These are phyloP conservation scores for Eutypa lata DNA, from an alignment of 2,329 filamentous ascomycete species.

Conservation along the genomic window DNA sequence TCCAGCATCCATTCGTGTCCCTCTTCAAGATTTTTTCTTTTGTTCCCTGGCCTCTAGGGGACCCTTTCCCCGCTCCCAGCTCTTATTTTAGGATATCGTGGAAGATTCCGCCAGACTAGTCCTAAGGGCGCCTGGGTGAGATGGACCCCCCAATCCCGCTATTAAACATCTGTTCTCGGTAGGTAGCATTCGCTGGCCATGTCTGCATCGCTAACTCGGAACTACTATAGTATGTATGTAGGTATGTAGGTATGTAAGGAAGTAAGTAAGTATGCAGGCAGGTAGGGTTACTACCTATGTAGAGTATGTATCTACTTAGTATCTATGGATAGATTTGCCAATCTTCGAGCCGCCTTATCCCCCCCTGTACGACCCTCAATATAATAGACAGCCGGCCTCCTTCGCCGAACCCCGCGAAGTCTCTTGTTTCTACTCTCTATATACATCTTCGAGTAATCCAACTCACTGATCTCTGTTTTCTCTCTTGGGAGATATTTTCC, in stretches of 20 bases:
- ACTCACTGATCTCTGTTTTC: slow-evolving; percentile 18
- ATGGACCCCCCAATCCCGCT: background rate
- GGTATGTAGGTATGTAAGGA: no score
- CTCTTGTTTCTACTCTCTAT: slow-evolving; percentile 10
- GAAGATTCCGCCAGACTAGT: background rate
- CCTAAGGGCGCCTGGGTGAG: background rate
- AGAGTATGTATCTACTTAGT: no score
- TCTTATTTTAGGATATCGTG: background rate
- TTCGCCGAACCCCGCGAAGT: slow-evolving; percentile 12
- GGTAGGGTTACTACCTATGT: background rate
- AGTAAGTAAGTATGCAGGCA: no score
- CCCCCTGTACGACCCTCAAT: slow-evolving; percentile 4
- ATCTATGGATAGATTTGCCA: background rate
- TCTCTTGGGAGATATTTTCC: slow-evolving; percentile 21
- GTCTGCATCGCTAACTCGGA: background rate
- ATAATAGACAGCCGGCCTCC: slow-evolving; percentile 16
- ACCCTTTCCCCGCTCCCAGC: background rate
- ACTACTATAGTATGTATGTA: background rate
- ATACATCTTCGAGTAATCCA: slow-evolving; percentile 17
- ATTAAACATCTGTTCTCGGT: background rate
- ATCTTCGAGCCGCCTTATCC: background rate
- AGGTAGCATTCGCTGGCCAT: background rate
- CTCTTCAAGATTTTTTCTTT: no score
- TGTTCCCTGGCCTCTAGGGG: no score
- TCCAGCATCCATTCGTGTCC: no score